A percentile compares a stretch with the other conserved stretches of the same genome.
phyloP scores from a whole-genome alignment of 768 basidiomycete species.

The Gymnopilus dilepis region DNA sequence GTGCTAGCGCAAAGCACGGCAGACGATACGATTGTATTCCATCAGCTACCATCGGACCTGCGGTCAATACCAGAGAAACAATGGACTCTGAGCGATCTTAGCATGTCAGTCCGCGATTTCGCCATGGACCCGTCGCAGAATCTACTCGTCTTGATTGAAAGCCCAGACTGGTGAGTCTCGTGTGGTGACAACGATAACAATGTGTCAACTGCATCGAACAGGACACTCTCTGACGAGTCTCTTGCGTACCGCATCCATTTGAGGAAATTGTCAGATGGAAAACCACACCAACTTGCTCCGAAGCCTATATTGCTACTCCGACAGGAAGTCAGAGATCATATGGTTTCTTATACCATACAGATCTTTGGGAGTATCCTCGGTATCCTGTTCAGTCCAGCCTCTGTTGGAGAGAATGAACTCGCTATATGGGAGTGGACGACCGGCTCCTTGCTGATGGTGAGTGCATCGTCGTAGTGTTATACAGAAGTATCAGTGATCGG shows the following conservation, averaged over 20 bases:
- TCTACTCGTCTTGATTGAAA: constrained; percentile 58
- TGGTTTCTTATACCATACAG: constrained; percentile 54
- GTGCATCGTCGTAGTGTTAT: constrained; percentile 28
- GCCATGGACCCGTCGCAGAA: constrained; percentile 72
- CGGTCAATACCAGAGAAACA: constrained; percentile 50
- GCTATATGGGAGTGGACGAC: constrained; percentile 74
- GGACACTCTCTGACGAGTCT: constrained; percentile 5
- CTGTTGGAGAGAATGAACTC: constrained; percentile 47
- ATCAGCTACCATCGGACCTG: constrained; percentile 52
- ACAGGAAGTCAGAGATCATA: constrained; percentile 25
- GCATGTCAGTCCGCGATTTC: constrained; percentile 56
- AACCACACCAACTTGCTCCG: constrained; percentile 48
- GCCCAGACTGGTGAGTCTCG: constrained; percentile 9
- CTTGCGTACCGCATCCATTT: constrained; percentile 46
- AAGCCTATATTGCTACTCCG: constrained; percentile 37
- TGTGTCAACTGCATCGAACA: not conserved
- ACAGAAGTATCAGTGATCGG: no score
- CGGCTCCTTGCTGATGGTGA: constrained; percentile 53
- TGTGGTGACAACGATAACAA: not conserved
- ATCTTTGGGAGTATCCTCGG: constrained; percentile 57
- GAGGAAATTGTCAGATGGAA: constrained; percentile 49
- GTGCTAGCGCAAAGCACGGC: constrained; percentile 50
- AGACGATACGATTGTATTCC: constrained; percentile 43
- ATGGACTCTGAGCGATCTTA: constrained; percentile 47
- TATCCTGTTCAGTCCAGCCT: constrained; percentile 47